Conservation (phyloP, 176 grass and related monocot genomes). For the Olyra latifolia region DNA sequence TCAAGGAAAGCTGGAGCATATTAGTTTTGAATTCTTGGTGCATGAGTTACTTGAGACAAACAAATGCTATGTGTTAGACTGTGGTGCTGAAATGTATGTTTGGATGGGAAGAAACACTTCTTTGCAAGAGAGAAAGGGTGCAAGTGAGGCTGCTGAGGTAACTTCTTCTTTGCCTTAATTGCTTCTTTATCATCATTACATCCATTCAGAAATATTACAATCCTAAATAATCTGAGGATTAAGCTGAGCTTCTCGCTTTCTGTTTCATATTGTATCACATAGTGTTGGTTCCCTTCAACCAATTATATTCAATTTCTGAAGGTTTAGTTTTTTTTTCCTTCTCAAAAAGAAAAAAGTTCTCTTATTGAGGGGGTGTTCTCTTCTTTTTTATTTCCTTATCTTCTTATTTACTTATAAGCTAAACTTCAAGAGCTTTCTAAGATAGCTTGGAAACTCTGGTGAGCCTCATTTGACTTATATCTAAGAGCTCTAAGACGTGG, state of each 20-base stretch:
- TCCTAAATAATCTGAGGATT: not conserved
- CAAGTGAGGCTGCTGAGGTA: slow-evolving; percentile 83
- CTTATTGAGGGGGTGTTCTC: too few relatives aligned
- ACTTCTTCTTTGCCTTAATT: slow-evolving; percentile 21
- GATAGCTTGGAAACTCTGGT: too few relatives aligned
- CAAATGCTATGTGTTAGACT: slow-evolving; percentile 86
- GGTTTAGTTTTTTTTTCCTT: slow-evolving; percentile 4
- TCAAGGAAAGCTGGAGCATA: slow-evolving; percentile 56
- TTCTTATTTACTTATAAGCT: too few relatives aligned
- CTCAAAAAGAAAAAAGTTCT: not conserved
- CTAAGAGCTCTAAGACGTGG: too few relatives aligned
- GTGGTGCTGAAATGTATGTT: slow-evolving; percentile 70
- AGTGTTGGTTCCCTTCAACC: not conserved
- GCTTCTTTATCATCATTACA: slow-evolving; percentile 1
- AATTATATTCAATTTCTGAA: slow-evolving; percentile 2
- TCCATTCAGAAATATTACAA: not conserved
- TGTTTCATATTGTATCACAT: not conserved
- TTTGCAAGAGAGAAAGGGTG: slow-evolving; percentile 84
- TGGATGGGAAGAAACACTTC: slow-evolving; percentile 93
- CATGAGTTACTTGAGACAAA: slow-evolving; percentile 81
- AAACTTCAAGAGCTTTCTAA: too few relatives aligned
- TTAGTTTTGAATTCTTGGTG: slow-evolving; percentile 57
- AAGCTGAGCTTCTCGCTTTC: not conserved
- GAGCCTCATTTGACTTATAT: too few relatives aligned
- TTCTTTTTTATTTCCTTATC: too few relatives aligned